Base-by-base conservation (phyloP, 1,139 yeast genomes). In the Hyphopichia buzzinii region DNA sequence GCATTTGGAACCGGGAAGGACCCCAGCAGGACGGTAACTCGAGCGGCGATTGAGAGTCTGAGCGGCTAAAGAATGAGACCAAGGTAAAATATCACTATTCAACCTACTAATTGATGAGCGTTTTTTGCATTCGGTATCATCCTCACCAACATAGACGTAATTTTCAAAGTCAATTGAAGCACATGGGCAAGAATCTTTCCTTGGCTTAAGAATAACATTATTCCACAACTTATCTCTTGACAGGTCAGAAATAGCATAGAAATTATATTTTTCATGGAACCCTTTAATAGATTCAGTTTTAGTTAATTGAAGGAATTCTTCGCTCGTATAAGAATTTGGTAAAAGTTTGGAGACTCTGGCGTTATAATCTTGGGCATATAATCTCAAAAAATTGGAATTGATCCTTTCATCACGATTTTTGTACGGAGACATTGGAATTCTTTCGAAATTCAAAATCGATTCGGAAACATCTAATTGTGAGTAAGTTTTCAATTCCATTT, bases 211-310 rank as follows among this genome's bases (percentile, higher is more conserved):
- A 3, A 74, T 61, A n/a, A 74, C 72, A 30, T 58, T 59, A 38
- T 64, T 60, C 80, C 81, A 76, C 29, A 76, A 54, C 46, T 75
- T 76, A 33, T 69, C 74, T 48, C 62, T 59, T 4, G 74, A 56
- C 50, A 57, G 36, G 17, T 59, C 50, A 4, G 77, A 71, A 14
- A 74, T 50, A 19, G 58, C 57, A 37, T 50, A 52, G 26, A 63
- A 47, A 40, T 63, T 56, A 38, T 59, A 42, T 15, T 46, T 34
- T 19, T 46, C 39, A 45, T 67, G 72, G 45, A 64, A 64, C 11
- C 44, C 42, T 27, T 40, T 46, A 31, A 37, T 17, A 29, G 8
- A 29, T 30, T 4, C 26, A 24, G 3, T 23, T 31, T 10, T 26
- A 14, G 8, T 24, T 8, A 14, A 34, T 8, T 36, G 32, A n/a